phyloP scores from a whole-genome alignment of 768 basidiomycete species.

The Suillus discolor region DNA sequence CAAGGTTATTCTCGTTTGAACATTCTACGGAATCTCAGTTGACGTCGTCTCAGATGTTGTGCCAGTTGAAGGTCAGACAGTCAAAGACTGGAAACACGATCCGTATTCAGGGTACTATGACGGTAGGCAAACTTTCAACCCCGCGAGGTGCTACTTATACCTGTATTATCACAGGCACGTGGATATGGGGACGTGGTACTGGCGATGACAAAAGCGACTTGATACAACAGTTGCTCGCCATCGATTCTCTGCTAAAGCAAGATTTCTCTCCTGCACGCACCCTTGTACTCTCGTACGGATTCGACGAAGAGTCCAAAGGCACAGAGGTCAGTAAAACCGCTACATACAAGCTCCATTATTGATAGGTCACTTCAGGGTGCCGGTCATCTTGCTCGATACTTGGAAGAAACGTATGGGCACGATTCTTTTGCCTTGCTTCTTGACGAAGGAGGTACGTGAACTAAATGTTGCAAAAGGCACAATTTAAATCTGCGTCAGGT shows the following conservation, averaged over 20 bases:
- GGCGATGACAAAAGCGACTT: conserved; percentile 73
- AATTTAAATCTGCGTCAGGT: not conserved
- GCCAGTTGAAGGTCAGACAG: conserved; percentile 55
- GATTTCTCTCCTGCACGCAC: conserved; percentile 49
- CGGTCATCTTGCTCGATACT: conserved; percentile 41
- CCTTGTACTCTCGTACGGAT: conserved; percentile 44
- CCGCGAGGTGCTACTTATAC: not conserved
- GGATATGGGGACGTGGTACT: conserved; percentile 77
- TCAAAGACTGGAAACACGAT: conserved; percentile 56
- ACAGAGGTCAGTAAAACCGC: conserved; percentile 32
- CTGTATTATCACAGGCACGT: conserved; percentile 40
- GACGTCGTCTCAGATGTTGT: conserved; percentile 53
- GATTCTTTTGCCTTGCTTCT: conserved; percentile 74
- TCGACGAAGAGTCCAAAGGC: conserved; percentile 61
- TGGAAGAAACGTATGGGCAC: conserved; percentile 63
- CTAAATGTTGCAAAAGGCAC: not conserved
- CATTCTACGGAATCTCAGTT: not conserved
- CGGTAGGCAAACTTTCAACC: conserved; percentile 30
- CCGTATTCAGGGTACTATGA: conserved; percentile 64
- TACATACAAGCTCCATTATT: not conserved
- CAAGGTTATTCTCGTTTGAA: conserved; percentile 34
- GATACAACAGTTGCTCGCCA: conserved; percentile 51
- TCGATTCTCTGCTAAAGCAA: conserved; percentile 48
- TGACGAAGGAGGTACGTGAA: conserved; percentile 75
- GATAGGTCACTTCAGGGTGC: conserved; percentile 48